Percentiles rank a stretch among this genome's conserved stretches.
These are phyloP conservation scores for Xylariaceae sp. DNA, from an alignment of 2,329 filamentous ascomycete species.

Conservation along the genomic window DNA sequence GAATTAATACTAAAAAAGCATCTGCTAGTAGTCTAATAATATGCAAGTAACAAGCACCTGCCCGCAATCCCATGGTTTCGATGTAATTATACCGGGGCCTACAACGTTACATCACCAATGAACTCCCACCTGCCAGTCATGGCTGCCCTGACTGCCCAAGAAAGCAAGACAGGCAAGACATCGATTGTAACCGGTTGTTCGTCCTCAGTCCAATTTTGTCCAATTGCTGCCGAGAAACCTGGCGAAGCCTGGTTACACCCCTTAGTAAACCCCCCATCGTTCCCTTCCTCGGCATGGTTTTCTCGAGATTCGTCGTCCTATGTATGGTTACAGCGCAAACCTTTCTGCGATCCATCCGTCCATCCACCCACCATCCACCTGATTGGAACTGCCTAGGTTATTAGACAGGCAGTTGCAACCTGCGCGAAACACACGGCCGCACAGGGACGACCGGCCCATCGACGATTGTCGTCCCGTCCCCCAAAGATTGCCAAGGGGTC, in stretches of 20 bases:
- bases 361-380: neutral
- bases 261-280: conserved; percentile 7
- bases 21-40: conserved; percentile 2
- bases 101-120: conserved; percentile 25
- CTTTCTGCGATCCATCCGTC: conserved; percentile 4
- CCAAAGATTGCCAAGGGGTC: neutral
- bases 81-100: conserved; percentile 14
- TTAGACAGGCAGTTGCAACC: too few species aligned
- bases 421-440: too few species aligned
- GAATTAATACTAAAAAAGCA: conserved; percentile 19
- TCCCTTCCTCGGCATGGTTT: conserved; percentile 10
- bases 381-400: too few species aligned
- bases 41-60: conserved; percentile 13
- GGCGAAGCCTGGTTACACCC: conserved; percentile 13
- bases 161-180: conserved; percentile 20
- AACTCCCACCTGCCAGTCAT: conserved; percentile 18
- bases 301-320: too few species aligned
- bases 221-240: conserved; percentile 3
- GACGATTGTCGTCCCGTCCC: conserved; percentile 2
- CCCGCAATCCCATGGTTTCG: neutral
- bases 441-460: neutral
- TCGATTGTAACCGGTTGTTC: neutral
- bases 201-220: neutral
- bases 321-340: conserved; percentile 13
- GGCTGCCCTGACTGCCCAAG: too few species aligned